Percentiles rank a stretch among this genome's conserved stretches.
Conservation (phyloP, 148 eudicot genomes). For the Cornus florida region DNA sequence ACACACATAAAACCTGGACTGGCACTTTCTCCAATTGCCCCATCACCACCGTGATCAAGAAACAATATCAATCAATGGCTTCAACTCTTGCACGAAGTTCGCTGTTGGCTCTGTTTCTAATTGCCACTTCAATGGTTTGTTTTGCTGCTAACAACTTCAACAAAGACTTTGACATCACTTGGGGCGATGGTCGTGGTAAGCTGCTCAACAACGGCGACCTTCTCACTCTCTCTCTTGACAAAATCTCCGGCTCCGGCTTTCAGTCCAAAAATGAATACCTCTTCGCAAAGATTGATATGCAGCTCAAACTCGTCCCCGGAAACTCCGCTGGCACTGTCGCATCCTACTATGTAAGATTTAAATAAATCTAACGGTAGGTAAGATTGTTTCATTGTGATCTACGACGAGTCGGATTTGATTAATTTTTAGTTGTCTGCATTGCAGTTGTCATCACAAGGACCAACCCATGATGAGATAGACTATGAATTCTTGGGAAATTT, state of each 20-base stretch:
- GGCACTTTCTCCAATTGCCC: not conserved
- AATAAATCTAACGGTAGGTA: no score
- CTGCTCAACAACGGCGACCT: conserved; percentile 24
- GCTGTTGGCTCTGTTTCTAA: not conserved
- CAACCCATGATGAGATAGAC: conserved; percentile 41
- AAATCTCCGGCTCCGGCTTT: conserved; percentile 30
- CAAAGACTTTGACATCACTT: conserved; percentile 10
- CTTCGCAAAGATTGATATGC: conserved; percentile 21
- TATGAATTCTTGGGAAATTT: conserved; percentile 38
- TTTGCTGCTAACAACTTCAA: conserved; percentile 16
- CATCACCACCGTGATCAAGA: not conserved
- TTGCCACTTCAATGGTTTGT: not conserved
- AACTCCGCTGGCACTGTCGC: conserved; percentile 37
- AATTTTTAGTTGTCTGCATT: not conserved
- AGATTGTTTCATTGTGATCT: no score
- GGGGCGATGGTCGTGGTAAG: conserved; percentile 25
- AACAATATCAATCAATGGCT: not conserved
- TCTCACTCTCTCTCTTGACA: conserved; percentile 32
- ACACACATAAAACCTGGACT: not conserved
- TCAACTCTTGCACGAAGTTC: not conserved
- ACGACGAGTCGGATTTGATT: no score
- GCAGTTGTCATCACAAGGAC: conserved; percentile 39
- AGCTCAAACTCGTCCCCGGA: conserved; percentile 27
- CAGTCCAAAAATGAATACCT: conserved; percentile 19
- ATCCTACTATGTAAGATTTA: conserved; percentile 22